Percentiles rank a stretch among this genome's conserved stretches.
These are phyloP conservation scores for Prunus padus DNA, from an alignment of 306 rosid genomes.

Conservation along the genomic window DNA sequence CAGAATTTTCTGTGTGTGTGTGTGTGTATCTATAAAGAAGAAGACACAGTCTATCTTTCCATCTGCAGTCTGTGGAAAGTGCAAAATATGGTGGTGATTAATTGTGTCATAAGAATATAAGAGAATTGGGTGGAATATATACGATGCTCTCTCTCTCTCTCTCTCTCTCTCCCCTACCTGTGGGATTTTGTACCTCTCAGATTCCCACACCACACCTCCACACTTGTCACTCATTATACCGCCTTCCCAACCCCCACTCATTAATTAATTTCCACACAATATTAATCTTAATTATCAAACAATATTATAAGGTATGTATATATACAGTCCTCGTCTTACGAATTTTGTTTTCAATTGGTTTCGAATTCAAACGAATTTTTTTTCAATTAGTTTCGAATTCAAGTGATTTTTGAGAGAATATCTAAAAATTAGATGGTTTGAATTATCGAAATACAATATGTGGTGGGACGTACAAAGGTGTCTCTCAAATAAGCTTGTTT, in stretches of 20 bases:
- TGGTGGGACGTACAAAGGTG: fast-evolving
- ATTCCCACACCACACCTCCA: not conserved
- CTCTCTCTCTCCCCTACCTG: not conserved
- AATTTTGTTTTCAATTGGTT: too few relatives aligned
- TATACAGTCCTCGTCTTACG: too few relatives aligned
- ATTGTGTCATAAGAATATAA: not conserved
- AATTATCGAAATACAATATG: too few relatives aligned
- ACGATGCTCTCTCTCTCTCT: not conserved
- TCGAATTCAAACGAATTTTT: too few relatives aligned
- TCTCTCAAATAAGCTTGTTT: too few relatives aligned
- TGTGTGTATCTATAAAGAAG: not conserved
- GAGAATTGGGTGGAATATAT: not conserved
- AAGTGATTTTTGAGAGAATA: too few relatives aligned
- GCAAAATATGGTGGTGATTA: not conserved
- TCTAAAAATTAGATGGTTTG: too few relatives aligned
- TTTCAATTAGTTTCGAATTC: too few relatives aligned
- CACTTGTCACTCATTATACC: not conserved
- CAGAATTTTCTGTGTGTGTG: too few relatives aligned
- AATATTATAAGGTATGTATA: not conserved
- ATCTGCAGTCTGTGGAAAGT: not conserved
- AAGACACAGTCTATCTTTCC: too few relatives aligned
- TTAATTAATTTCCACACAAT: too few relatives aligned
- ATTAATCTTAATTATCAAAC: not conserved
- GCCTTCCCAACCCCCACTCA: not conserved
- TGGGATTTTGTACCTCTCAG: not conserved